Evolutionary conservation across 768 basidiomycete species (phyloP), one percentile per base, ranked within the genome.

Genomic region (Kwoniella sp.): DNA sequence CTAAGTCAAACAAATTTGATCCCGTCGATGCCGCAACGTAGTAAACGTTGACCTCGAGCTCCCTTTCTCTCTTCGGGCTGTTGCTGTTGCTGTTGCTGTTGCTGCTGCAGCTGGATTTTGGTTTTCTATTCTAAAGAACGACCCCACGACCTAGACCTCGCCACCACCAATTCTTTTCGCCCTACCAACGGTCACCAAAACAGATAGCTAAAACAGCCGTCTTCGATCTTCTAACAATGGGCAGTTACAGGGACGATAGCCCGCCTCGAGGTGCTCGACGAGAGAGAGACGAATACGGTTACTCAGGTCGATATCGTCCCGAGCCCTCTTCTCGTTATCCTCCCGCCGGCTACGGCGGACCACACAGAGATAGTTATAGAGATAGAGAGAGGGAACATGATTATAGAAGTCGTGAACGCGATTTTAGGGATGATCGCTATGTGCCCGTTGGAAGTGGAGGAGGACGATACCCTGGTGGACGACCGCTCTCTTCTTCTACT

Each of bases 261-360:
- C 57, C 65, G 1, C 65, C 65, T 13, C 59, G 55, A 12, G 50
- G 49, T 22, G n/a, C 25, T 25, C 25, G 30, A 26, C 15, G 61
- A 22, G 64, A 59, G 22, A 29, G 64, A 21, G 64, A 60, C 22
- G 64, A 65, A n/a, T 59, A 56, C 37, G 5, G 64, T 37, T 56
- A 67, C 44, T 40, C 56, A 48, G 40, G 21, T 25, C 25, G 58
- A 48, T 58, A 63, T 37, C 49, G 49, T 37, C 27, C 46, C 36
- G 26, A 54, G 27, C 26, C 27, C 26, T 33, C 40, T 25, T 21
- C 40, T 44, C 40, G 49, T 48, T 61, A 51, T 52, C 48, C 30
- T 13, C 46, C 54, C 24, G 54, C 54, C 24, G 54, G 47, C 17
- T 29, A 44, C n/a, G 40, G 27, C 15, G 47, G 57, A 17, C n/a